Percentiles rank a stretch among this genome's conserved stretches.
Conservation (phyloP, 192 early-diverging fungal genomes). For the Coemansia sp. region DNA sequence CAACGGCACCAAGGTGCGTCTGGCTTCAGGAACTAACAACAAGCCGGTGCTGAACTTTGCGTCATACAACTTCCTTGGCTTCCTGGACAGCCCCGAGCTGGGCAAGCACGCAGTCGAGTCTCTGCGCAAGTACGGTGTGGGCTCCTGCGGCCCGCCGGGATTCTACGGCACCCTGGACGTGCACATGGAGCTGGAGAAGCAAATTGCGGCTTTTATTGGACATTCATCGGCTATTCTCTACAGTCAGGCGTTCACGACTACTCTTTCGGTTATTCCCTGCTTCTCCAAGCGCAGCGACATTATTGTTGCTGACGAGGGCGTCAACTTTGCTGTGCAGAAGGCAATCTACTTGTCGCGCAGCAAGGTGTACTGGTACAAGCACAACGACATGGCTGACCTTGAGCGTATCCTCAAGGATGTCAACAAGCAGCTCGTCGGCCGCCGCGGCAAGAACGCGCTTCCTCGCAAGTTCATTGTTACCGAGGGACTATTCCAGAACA, state of each 20-base stretch:
- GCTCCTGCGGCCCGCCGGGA: slow-evolving; percentile 92
- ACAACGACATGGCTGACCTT: slow-evolving; percentile 95
- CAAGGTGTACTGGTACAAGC: slow-evolving; percentile 87
- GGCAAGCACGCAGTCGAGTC: slow-evolving; percentile 82
- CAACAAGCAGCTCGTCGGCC: slow-evolving; percentile 58
- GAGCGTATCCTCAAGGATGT: slow-evolving; percentile 82
- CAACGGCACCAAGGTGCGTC: slow-evolving; percentile 49
- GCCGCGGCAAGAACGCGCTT: slow-evolving; percentile 72
- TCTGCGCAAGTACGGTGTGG: slow-evolving; percentile 91
- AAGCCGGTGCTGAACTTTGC: slow-evolving; percentile 70
- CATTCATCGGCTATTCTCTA: slow-evolving; percentile 88
- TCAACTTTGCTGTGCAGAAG: slow-evolving; percentile 86
- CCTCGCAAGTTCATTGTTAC: slow-evolving; percentile 92
- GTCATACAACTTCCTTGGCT: slow-evolving; percentile 84
- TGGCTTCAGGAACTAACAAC: slow-evolving; percentile 43
- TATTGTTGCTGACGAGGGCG: slow-evolving; percentile 89
- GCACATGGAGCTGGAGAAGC: slow-evolving; percentile 88
- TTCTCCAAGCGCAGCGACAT: slow-evolving; percentile 96
- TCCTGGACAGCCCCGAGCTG: slow-evolving; percentile 69
- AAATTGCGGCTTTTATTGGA: slow-evolving; percentile 81
- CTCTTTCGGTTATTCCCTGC: slow-evolving; percentile 88
- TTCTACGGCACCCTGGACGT: slow-evolving; percentile 97
- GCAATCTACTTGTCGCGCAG: slow-evolving; percentile 88
- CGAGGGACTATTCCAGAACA: slow-evolving; percentile 87
- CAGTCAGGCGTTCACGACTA: slow-evolving; percentile 91